Evolutionary conservation across 352 stramenopile genomes (phyloP).

Genomic region (Thraustochytrium sp.): DNA sequence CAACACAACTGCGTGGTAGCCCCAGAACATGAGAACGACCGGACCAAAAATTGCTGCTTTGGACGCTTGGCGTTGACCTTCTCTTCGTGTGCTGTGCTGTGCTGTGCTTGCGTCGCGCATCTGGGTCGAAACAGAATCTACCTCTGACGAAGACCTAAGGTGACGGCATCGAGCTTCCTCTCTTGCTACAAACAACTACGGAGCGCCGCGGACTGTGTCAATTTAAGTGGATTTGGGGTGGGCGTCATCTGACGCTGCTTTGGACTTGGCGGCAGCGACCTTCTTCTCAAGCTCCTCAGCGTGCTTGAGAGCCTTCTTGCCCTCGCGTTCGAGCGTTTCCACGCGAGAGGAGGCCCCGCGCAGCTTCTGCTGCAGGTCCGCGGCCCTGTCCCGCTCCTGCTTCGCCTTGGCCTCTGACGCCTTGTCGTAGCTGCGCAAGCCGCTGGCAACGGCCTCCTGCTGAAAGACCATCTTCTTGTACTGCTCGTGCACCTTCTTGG

Average conservation of each 20-base stretch:
- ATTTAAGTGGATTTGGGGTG: not conserved
- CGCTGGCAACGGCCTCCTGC: slow-evolving; percentile 3
- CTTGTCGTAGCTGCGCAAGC: not conserved
- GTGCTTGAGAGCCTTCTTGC: not conserved
- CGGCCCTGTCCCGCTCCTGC: not conserved
- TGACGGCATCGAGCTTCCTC: too few relatives aligned
- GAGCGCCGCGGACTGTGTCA: too few relatives aligned
- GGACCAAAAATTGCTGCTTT: too few relatives aligned
- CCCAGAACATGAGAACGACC: too few relatives aligned
- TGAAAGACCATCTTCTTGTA: slow-evolving; percentile 25
- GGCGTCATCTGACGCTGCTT: not conserved
- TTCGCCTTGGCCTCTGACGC: not conserved
- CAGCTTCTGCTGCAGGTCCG: not conserved
- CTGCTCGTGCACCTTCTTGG: not conserved
- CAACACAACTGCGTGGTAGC: too few relatives aligned
- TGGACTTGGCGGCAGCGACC: not conserved
- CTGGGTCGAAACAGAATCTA: too few relatives aligned
- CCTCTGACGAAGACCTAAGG: too few relatives aligned
- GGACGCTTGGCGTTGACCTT: not conserved
- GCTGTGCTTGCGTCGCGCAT: too few relatives aligned
- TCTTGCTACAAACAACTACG: too few relatives aligned
- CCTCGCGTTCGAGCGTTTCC: not conserved
- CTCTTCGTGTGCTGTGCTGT: too few relatives aligned
- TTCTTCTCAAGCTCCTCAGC: not conserved
- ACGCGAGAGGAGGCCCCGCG: not conserved